Evolutionary conservation across 192 early-diverging fungal genomes (phyloP).

Genomic region (Coemansia sp.): DNA sequence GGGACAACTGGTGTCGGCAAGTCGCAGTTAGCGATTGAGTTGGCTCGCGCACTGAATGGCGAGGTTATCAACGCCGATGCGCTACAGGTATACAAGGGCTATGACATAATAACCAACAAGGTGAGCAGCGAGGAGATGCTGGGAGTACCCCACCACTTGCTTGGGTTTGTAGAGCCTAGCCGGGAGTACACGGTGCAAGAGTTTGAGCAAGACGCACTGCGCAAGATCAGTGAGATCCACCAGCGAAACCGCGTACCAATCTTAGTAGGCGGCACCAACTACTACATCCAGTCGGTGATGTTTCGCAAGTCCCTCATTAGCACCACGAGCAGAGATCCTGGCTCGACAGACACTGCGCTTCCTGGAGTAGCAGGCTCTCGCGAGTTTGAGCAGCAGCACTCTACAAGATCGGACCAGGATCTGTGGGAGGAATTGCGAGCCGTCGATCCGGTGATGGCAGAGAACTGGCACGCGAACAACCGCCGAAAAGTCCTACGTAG

Average conservation of each 20-base stretch:
- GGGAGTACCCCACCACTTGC: slow-evolving; percentile 80
- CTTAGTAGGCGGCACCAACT: slow-evolving; percentile 95
- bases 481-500: slow-evolving; percentile 84
- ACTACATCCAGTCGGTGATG: slow-evolving; percentile 93
- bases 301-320: slow-evolving; percentile 74
- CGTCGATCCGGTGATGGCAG: slow-evolving; percentile 87
- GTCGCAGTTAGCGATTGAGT: slow-evolving; percentile 87
- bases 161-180: slow-evolving; percentile 73
- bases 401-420: slow-evolving; percentile 50
- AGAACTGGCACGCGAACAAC: slow-evolving; percentile 89
- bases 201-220: slow-evolving; percentile 78
- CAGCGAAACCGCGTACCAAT: slow-evolving; percentile 74
- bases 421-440: slow-evolving; percentile 70
- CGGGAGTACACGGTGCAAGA: slow-evolving; percentile 88
- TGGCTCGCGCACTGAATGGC: slow-evolving; percentile 79
- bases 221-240: slow-evolving; percentile 81
- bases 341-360: slow-evolving; percentile 7
- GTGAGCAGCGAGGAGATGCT: slow-evolving; percentile 71
- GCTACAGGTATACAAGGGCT: slow-evolving; percentile 92
- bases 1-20: slow-evolving; percentile 99
- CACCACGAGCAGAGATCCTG: slow-evolving; percentile 21
- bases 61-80: slow-evolving; percentile 96
- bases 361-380: slow-evolving; percentile 15
- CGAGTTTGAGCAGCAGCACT: slow-evolving; percentile 29
- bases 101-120: slow-evolving; percentile 97